Conservation (phyloP, 1,139 yeast species). For the Blastobotrys malaysiensis region DNA sequence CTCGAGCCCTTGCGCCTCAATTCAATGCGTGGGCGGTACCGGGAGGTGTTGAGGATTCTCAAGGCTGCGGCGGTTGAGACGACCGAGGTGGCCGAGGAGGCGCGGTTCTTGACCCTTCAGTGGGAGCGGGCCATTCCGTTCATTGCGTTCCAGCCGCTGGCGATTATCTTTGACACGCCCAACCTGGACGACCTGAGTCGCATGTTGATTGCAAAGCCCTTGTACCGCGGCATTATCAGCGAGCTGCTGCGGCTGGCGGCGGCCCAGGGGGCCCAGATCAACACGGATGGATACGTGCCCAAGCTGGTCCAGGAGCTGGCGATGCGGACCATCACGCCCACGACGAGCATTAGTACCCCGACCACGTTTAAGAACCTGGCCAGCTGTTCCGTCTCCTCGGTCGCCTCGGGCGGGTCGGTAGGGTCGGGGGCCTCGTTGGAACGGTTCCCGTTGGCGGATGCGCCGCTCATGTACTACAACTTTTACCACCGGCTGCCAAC, state of each 20-base stretch:
- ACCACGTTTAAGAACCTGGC: conserved; percentile 22
- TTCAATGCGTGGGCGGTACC: not conserved
- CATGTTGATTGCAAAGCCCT: conserved; percentile 73
- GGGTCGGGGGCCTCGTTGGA: conserved; percentile 7
- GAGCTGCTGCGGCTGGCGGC: conserved; percentile 71
- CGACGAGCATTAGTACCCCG: not conserved
- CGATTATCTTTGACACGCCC: conserved; percentile 66
- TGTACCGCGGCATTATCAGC: conserved; percentile 69
- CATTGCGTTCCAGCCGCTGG: conserved; percentile 70
- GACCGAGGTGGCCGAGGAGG: conserved; percentile 13
- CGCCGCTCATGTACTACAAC: conserved; percentile 48
- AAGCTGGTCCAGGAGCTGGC: conserved; percentile 10
- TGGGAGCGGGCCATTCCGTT: conserved; percentile 82
- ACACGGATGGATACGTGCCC: conserved; percentile 3
- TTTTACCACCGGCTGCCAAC: conserved; percentile 51
- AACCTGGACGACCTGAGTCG: conserved; percentile 49
- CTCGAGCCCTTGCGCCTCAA: conserved; percentile 12
- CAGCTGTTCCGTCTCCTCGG: conserved; percentile 24
- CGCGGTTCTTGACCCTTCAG: conserved; percentile 58
- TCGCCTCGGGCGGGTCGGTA: conserved; percentile 9
- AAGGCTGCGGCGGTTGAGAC: conserved; percentile 7
- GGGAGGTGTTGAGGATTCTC: conserved; percentile 6
- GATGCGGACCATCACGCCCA: conserved; percentile 11
- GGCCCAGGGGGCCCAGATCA: conserved; percentile 6
- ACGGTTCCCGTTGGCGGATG: conserved; percentile 14